Evolutionary conservation across 2,329 filamentous ascomycete species (phyloP), one percentile per base, ranked within the genome.

Genomic region (Ploettnerulaceae sp.): DNA sequence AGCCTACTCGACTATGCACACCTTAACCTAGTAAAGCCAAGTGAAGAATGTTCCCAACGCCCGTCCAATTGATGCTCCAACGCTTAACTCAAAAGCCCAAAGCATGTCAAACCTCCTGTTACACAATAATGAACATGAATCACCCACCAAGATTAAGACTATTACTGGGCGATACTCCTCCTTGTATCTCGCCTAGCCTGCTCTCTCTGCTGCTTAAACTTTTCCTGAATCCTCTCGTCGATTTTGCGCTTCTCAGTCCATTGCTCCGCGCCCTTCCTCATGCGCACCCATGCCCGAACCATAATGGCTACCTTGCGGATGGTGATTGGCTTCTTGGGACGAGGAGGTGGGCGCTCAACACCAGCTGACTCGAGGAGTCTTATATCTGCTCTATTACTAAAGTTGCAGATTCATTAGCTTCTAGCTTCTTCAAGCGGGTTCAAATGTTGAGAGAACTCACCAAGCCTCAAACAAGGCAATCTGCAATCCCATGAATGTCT

Each of bases 371-470:
- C 79, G 53, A 97, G 82, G 62, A 96, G 84, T 42, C 82, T 80
- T 49, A 97, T 81, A 65, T 97, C 89, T 51, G 88, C 86, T 66
- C 91, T 84, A 71, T 97, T 98, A 71, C 93, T 97, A 66, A 65
- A 62, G 53, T 17, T 34, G 26, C 51, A 46, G 32, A 51, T 45
- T 50, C 59, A 57, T 6, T 5, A 46, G 45, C 21, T 37, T 15
- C 34, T 35, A 33, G 31, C 31, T 15, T 4, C 4, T 33, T 12
- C n/a, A 18, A 39, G 34, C 20, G 21, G 35, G 22, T 42, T 25
- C 44, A 48, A 12, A 34, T 39, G 40, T 24, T 48, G 25, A 48
- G 34, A 28, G 49, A 55, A 83, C 87, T 58, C 82, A 96, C 91
- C 90, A 97, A 70, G 88, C 84, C 61, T 89, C 84, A 59, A 89